These are phyloP conservation scores for Lodderomyces oxycetoniae DNA, from an alignment of 1,139 yeast genomes.

Conservation along the genomic window DNA sequence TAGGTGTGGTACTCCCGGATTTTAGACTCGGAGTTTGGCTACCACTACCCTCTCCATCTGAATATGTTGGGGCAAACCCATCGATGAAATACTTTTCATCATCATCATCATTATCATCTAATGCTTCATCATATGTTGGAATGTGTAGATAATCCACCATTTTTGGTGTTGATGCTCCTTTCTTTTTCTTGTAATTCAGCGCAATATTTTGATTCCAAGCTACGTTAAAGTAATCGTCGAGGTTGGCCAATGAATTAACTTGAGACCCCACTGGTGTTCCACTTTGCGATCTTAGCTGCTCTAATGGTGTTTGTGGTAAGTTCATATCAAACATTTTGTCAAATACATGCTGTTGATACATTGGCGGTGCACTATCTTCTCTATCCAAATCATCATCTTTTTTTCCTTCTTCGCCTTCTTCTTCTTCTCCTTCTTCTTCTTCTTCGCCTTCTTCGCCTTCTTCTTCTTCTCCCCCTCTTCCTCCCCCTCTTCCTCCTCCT, in stretches of 20 bases:
- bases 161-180: constrained; percentile 5
- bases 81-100: constrained; percentile 12
- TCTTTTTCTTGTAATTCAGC: constrained; percentile 7
- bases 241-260: constrained; percentile 16
- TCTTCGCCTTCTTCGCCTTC: constrained; percentile 14
- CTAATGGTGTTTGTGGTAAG: constrained; percentile 35
- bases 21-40: constrained; percentile 6
- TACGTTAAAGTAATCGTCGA: constrained; percentile 28
- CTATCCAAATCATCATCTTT: constrained; percentile 25
- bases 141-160: constrained; percentile 16
- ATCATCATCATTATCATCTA: constrained; percentile 20
- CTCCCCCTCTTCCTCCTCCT: constrained; percentile 12
- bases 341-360: constrained; percentile 34
- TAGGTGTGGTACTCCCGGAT: constrained; percentile 8
- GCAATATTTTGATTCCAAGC: constrained; percentile 15
- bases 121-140: constrained; percentile 23
- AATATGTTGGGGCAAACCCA: constrained; percentile 21
- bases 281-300: constrained; percentile 30
- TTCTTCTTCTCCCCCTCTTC: no score
- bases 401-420: no score
- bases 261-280: constrained; percentile 18
- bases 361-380: constrained; percentile 37
- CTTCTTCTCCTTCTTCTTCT: constrained; percentile 16
- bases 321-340: constrained; percentile 36
- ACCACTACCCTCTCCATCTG: constrained; percentile 8